Evolutionary conservation across 1,284 basidiomycete genomes (phyloP).

Genomic region (Ceratobasidium sp.): DNA sequence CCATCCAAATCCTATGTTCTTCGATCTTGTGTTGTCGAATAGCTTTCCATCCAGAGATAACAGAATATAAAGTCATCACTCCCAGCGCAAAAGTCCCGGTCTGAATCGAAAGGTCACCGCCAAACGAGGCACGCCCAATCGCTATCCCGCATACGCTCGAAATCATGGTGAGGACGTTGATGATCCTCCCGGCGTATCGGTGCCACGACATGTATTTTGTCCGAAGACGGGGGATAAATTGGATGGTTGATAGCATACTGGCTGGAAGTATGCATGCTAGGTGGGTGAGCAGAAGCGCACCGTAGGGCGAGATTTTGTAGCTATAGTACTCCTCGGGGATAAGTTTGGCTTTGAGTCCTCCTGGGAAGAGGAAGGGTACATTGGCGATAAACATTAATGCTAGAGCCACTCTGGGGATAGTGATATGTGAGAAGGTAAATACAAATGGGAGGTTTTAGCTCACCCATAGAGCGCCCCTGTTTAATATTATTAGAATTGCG

Average conservation of each 20-base stretch:
- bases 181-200: constrained; percentile 10
- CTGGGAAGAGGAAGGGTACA: constrained; percentile 1
- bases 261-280: constrained; percentile 28
- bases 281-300: constrained; percentile 8
- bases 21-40: constrained; percentile 13
- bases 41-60: constrained; percentile 2
- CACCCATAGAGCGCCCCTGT: neutral
- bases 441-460: neutral
- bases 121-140: constrained; percentile 11
- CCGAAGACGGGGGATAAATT: constrained; percentile 33
- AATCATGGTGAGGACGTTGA: constrained; percentile 14
- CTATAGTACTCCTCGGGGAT: constrained; percentile 11
- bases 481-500: too few species aligned
- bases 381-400: neutral
- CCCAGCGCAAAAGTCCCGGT: neutral
- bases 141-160: constrained; percentile 16
- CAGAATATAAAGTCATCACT: constrained; percentile 10
- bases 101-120: constrained; percentile 19
- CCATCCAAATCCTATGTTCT: constrained; percentile 13
- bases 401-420: neutral
- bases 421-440: neutral
- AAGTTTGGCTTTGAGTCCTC: neutral
- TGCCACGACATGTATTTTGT: constrained; percentile 4
- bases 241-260: neutral
- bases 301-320: constrained; percentile 7